Base-by-base conservation (phyloP, 768 basidiomycete genomes). In the Trametes maxima region DNA sequence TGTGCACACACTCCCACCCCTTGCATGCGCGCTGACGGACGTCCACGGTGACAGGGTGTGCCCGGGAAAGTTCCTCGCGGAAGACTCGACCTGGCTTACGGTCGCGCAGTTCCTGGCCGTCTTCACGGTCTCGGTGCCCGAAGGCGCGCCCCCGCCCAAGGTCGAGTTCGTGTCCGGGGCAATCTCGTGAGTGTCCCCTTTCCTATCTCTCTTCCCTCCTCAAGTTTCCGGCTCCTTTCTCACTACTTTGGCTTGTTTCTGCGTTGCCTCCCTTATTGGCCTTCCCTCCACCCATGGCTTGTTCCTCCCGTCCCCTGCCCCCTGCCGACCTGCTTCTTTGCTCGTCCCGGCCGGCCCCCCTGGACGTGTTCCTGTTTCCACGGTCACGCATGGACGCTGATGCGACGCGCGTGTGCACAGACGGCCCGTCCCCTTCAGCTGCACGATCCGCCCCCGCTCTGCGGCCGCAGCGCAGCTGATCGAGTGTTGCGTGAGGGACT, bases 11-110 rank as follows among this genome's bases (percentile, higher is more conserved):
- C 13, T 12, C 22, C 17, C 21, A 21, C 25, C 14, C 28, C 16
- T 21, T 17, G 14, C 8, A 36, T 14, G 44, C 44, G 22, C 4
- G 22, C 14, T 5, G 1, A 19, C 17, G 43, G 13, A 16, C 6
- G 52, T 24, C 4, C 28, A 33, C 28, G 28, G 28, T 13, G 17
- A 16, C 21, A 64, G 60, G 33, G 64, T 68, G 4, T 70, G 71
- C 54, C 68, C 69, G n/a, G 71, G 71, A 13, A 60, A 53, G 35
- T 59, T 59, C 45, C 45, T 72, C 10, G 69, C 69, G 22, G 63
- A 69, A n/a, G 57, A 66, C 43, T 63, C 67, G 6, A 39, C 67
- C 22, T 70, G 66, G 59, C 62, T 72, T 19, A 56, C 61, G 40
- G 52, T 69, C 40, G 68, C 71, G 13, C 56, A 61, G 37, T 54